These are phyloP conservation scores for Solanum clarkiae DNA, from an alignment of 257 asterid genomes.

Conservation along the genomic window DNA sequence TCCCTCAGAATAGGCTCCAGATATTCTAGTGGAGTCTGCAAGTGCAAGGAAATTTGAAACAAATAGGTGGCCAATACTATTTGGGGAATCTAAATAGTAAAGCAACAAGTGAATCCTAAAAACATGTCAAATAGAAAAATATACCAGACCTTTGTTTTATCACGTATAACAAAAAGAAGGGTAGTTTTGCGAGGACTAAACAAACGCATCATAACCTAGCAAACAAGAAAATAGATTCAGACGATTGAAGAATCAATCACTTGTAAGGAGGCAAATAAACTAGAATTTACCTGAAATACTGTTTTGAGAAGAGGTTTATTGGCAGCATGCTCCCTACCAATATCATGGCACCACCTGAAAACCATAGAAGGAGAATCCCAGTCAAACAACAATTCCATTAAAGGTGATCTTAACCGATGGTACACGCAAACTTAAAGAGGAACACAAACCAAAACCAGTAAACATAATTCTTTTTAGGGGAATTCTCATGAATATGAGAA, in stretches of 20 bases:
- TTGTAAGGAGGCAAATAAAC: neutral
- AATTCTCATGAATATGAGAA: no score
- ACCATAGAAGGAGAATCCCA: neutral
- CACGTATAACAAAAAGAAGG: conserved; percentile 46
- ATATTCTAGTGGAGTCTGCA: conserved; percentile 26
- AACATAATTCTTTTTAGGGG: neutral
- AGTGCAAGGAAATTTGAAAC: conserved; percentile 1
- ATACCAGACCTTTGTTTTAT: conserved; percentile 38
- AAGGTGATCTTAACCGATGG: neutral
- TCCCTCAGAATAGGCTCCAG: conserved; percentile 24
- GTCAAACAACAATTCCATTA: neutral
- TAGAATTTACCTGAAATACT: conserved; percentile 18
- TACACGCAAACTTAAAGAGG: neutral
- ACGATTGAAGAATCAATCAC: neutral
- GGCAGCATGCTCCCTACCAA: conserved; percentile 25
- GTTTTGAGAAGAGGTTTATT: conserved; percentile 22
- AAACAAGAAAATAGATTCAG: neutral
- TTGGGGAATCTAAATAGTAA: neutral
- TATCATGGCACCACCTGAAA: conserved; percentile 28
- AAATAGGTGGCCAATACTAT: neutral
- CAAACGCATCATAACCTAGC: conserved; percentile 44
- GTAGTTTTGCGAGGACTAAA: conserved; percentile 41
- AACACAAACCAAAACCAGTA: neutral
- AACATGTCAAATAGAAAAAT: neutral
- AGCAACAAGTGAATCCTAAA: neutral